Conservation (phyloP, 1,139 yeast genomes). For the Saccharomyces hybrid region DNA sequence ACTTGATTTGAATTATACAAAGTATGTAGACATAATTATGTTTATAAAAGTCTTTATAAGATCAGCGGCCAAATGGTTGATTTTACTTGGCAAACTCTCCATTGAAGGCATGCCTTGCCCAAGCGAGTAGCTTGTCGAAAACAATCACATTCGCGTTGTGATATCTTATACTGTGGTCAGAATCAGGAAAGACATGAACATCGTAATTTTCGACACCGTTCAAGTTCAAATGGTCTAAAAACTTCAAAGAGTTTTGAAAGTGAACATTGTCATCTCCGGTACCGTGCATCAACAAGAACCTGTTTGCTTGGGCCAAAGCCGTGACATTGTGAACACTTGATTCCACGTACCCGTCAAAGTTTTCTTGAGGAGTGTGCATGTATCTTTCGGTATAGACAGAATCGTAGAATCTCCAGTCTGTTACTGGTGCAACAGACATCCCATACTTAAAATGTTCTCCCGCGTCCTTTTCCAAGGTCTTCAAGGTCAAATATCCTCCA, state of each 20-base stretch:
- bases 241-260: constrained; percentile 60
- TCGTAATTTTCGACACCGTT: constrained; percentile 61
- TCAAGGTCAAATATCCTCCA: constrained; percentile 71
- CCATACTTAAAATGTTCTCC: constrained; percentile 60
- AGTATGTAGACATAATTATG: neutral
- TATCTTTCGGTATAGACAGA: constrained; percentile 74
- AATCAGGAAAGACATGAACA: constrained; percentile 69
- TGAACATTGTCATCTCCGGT: constrained; percentile 82
- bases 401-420: constrained; percentile 70
- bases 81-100: constrained; percentile 34
- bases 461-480: constrained; percentile 60
- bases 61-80: neutral
- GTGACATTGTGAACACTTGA: constrained; percentile 48
- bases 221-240: constrained; percentile 54
- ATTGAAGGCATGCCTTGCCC: constrained; percentile 50
- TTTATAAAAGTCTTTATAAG: neutral
- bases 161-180: constrained; percentile 63
- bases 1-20: neutral
- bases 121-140: constrained; percentile 53
- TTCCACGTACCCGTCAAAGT: constrained; percentile 47
- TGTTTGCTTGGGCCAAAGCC: constrained; percentile 39
- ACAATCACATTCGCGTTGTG: constrained; percentile 65
- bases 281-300: constrained; percentile 70
- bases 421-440: constrained; percentile 74
- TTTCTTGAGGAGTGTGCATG: constrained; percentile 61